Conservation (phyloP, 2,329 filamentous ascomycete species). For the Fusarium heterosporum region DNA sequence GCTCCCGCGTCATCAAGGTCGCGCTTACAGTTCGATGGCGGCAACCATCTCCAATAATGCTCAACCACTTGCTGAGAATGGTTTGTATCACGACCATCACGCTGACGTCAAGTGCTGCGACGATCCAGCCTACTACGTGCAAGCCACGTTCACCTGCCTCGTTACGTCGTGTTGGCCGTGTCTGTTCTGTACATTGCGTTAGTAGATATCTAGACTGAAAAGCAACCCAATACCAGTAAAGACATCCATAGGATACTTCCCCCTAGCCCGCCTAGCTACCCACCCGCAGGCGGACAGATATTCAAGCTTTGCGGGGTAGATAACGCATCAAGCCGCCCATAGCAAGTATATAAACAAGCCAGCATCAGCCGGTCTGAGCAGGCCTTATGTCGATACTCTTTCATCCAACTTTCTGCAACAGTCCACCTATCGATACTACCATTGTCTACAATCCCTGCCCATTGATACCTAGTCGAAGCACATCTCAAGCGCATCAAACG, state of each 20-base stretch:
- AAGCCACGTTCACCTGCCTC: slow-evolving; percentile 29
- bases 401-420: background rate
- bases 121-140: slow-evolving; percentile 24
- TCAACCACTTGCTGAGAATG: slow-evolving; percentile 16
- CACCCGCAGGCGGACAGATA: slow-evolving; percentile 2
- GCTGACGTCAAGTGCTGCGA: slow-evolving; percentile 47
- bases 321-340: slow-evolving; percentile 17
- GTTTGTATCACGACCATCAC: slow-evolving; percentile 46
- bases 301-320: slow-evolving; percentile 48
- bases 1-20: slow-evolving; percentile 29
- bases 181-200: slow-evolving; percentile 3
- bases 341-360: slow-evolving; percentile 36
- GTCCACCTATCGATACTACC: background rate
- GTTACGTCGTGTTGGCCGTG: slow-evolving; percentile 16
- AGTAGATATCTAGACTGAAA: background rate
- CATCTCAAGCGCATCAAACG: background rate
- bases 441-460: background rate
- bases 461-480: background rate
- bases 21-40: slow-evolving; percentile 15
- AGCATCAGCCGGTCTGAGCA: background rate
- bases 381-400: background rate
- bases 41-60: slow-evolving; percentile 18
- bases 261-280: slow-evolving; percentile 1
- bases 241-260: slow-evolving; percentile 2
- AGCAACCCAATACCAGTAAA: slow-evolving; percentile 2